Conservation (phyloP, 805 yeast genomes). For the Yarrowia bubula region DNA sequence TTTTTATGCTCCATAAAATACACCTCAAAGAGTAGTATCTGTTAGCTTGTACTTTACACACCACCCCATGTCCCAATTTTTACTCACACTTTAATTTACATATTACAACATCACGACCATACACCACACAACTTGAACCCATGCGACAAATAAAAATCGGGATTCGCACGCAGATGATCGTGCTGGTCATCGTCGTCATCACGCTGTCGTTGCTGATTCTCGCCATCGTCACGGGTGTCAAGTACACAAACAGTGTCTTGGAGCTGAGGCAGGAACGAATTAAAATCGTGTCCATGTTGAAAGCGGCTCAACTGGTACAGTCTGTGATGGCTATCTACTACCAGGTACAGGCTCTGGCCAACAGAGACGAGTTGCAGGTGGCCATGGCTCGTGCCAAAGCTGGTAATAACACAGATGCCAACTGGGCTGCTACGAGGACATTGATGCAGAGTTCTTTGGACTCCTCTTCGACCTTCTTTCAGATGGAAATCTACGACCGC, state of each 20-base stretch:
- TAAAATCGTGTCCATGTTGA: conserved; percentile 74
- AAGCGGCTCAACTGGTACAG: conserved; percentile 76
- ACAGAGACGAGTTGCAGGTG: conserved; percentile 57
- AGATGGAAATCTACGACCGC: conserved; percentile 67
- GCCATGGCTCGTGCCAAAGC: conserved; percentile 65
- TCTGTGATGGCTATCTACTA: conserved; percentile 60
- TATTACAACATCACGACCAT: background rate
- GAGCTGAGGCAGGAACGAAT: conserved; percentile 66
- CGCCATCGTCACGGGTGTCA: conserved; percentile 64
- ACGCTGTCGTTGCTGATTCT: conserved; percentile 64
- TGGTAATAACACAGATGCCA: conserved; percentile 59
- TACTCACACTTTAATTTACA: background rate
- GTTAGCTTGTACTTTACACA: no score
- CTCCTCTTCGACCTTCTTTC: conserved; percentile 60
- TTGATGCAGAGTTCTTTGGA: conserved; percentile 60
- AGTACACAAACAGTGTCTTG: conserved; percentile 48
- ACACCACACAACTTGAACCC: background rate
- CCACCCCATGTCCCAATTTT: no score
- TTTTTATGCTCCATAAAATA: no score
- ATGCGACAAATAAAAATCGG: conserved; percentile 46
- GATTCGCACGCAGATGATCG: conserved; percentile 69
- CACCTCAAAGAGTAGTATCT: no score
- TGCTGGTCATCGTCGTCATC: conserved; percentile 64
- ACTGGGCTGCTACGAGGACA: conserved; percentile 48
- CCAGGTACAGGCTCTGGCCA: conserved; percentile 64